A percentile compares a stretch with the other conserved stretches of the same genome.
Evolutionary conservation across 2,329 filamentous ascomycete genomes (phyloP).

Genomic region (Blastomyces parvus): DNA sequence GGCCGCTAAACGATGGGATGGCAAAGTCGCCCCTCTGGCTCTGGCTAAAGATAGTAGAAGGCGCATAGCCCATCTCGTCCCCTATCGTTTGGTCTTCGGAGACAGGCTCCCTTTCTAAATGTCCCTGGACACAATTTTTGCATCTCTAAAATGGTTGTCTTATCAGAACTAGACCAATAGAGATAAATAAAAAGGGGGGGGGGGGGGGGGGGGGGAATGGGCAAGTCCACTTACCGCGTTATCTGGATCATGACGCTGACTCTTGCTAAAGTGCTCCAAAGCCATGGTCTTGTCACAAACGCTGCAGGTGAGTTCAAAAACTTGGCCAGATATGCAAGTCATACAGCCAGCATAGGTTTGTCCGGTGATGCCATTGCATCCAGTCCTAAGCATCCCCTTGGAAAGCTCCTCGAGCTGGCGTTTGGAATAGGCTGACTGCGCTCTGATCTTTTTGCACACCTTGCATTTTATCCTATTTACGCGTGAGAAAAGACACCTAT

Average conservation of each 20-base stretch:
- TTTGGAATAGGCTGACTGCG: constrained; percentile 36
- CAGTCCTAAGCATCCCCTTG: constrained; percentile 19
- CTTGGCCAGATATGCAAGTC: constrained; percentile 35
- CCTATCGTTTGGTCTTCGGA: constrained; percentile 24
- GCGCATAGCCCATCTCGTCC: constrained; percentile 11
- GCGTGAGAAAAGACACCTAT: neutral
- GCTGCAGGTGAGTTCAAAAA: constrained; percentile 41
- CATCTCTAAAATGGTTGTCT: constrained; percentile 30
- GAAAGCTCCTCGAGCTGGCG: constrained; percentile 36
- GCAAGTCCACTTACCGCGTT: constrained; percentile 32
- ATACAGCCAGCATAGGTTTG: constrained; percentile 33
- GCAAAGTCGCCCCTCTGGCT: constrained; percentile 8
- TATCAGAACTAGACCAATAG: neutral
- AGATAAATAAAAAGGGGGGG: neutral
- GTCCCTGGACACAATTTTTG: constrained; percentile 29
- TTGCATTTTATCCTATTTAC: constrained; percentile 38
- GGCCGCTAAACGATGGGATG: constrained; percentile 4
- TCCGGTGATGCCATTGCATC: constrained; percentile 14
- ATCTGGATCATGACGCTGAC: constrained; percentile 39
- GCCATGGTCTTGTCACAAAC: constrained; percentile 41
- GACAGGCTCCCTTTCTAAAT: constrained; percentile 26
- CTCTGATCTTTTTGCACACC: constrained; percentile 37
- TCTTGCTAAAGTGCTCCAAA: constrained; percentile 42
- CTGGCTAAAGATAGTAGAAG: constrained; percentile 6
- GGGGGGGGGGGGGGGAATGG: constrained; percentile 4